Percentiles rank a stretch among this genome's conserved stretches.
Evolutionary conservation across 306 rosid species (phyloP).

Genomic region (Castanea crenata): DNA sequence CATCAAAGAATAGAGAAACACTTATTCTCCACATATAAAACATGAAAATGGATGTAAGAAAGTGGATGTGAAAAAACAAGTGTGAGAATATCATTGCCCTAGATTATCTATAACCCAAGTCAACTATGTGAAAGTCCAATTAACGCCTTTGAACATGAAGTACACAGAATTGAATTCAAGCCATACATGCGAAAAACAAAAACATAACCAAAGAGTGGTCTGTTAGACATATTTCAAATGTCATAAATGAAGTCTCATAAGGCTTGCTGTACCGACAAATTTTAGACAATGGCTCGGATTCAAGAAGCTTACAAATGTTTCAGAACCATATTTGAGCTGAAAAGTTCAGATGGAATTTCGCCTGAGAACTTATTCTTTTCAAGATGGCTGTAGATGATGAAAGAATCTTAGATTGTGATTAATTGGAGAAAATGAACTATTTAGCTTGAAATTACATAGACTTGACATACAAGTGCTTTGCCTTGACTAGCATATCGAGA

Average conservation of each 20-base stretch:
- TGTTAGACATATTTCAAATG: background rate
- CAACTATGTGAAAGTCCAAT: no score
- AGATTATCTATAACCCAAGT: no score
- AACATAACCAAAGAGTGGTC: background rate
- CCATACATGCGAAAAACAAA: no score
- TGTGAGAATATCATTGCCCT: no score
- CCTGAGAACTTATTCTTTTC: conserved; percentile 30
- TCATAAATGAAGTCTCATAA: no score
- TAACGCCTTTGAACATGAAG: no score
- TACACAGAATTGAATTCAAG: no score
- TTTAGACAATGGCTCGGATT: background rate
- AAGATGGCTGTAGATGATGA: conserved; percentile 26
- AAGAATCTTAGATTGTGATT: background rate
- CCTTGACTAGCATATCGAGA: conserved; percentile 25
- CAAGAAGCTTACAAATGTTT: conserved; percentile 37
- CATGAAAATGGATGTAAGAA: background rate
- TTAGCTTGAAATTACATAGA: background rate
- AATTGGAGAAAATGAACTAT: no score
- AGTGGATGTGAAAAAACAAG: background rate
- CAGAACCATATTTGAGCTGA: conserved; percentile 24
- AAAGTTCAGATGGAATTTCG: conserved; percentile 20
- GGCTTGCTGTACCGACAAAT: no score
- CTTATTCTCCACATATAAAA: no score
- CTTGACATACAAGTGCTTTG: conserved; percentile 43
- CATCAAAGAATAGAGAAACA: no score